Base-by-base conservation (phyloP, 2,329 filamentous ascomycete genomes). In the Beauveria sp. region DNA sequence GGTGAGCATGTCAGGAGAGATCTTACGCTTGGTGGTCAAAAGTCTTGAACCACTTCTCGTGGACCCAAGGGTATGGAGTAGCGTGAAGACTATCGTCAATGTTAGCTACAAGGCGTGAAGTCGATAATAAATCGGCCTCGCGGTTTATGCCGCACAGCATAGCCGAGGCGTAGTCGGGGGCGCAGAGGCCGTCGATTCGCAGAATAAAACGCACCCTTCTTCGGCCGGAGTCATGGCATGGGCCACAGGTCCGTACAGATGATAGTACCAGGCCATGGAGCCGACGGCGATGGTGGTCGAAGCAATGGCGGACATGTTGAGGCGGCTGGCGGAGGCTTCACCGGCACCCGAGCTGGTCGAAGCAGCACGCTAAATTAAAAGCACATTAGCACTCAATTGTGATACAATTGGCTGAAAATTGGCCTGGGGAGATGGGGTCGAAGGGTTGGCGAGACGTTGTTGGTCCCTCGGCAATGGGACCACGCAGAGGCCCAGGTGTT, bases 1-100 rank as follows among this genome's bases (percentile, higher is more conserved):
- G 18, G 57, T 46, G 53, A 34, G 20, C 26, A 18, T 30, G 30
- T 58, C 16, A 22, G 6, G 28, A 20, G 18, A 26, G 14, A 30
- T 58, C 91, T 88, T 88, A 96, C 90, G 92, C 88, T 79, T 90
- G 88, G 80, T 98, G 93, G 73, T 99, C 95, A 76, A 93, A 99
- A 69, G 95, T 97, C 85, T 96, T 97, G 78, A 86, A 82, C 84
- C 88, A 92, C 79, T 95, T 88, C 74, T 86, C 74, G 79, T 99
- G 95, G 72, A 95, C 93, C 95, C 95, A 99, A 66, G 95, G 95
- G 78, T 98, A 98, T 71, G 87, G 79, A 66, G 93, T 90, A 68
- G 95, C 77, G 78, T 99, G 95, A 68, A 99, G 86, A 81, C 95
- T 99, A 72, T 62, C 28, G 45, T 59, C 61, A 51, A 18, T 50